Conservation (phyloP, 257 asterid genomes). For the Thymus quinquecostatus region DNA sequence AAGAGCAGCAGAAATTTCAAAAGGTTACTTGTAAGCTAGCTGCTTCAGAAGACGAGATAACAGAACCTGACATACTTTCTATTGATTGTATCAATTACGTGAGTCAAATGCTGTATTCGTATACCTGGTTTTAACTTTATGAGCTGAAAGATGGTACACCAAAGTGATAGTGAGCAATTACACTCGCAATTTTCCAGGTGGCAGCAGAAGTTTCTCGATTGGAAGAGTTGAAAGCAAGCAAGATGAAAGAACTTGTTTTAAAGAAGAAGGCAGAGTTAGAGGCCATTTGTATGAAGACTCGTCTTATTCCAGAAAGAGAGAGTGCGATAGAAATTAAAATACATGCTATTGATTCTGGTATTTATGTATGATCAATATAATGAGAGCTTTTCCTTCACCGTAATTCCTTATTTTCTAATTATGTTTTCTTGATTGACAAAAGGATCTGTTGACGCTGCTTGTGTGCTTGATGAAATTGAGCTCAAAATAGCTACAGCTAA, state of each 20-base stretch:
- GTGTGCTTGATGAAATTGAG: conserved; percentile 85
- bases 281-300: conserved; percentile 74
- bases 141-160: not conserved
- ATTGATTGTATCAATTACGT: conserved; percentile 63
- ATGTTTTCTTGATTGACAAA: conserved; percentile 21
- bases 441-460: conserved; percentile 81
- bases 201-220: conserved; percentile 79
- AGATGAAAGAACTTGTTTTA: conserved; percentile 89
- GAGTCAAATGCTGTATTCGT: conserved; percentile 39
- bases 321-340: conserved; percentile 50
- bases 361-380: conserved; percentile 20
- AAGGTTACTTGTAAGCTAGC: conserved; percentile 83
- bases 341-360: conserved; percentile 91
- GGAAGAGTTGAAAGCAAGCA: conserved; percentile 87
- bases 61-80: conserved; percentile 78
- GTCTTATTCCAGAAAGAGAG: conserved; percentile 66
- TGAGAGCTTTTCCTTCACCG: conserved; percentile 2
- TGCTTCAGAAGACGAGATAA: conserved; percentile 88
- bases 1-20: conserved; percentile 84
- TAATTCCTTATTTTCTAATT: conserved; percentile 24
- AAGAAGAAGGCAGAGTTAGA: conserved; percentile 88
- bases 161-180: conserved; percentile 24
- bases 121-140: conserved; percentile 21
- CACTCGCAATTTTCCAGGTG: conserved; percentile 50
- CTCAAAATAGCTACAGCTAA: conserved; percentile 73